phyloP scores from a whole-genome alignment of 176 grass and related monocot genomes.

The Guadua angustifolia region DNA sequence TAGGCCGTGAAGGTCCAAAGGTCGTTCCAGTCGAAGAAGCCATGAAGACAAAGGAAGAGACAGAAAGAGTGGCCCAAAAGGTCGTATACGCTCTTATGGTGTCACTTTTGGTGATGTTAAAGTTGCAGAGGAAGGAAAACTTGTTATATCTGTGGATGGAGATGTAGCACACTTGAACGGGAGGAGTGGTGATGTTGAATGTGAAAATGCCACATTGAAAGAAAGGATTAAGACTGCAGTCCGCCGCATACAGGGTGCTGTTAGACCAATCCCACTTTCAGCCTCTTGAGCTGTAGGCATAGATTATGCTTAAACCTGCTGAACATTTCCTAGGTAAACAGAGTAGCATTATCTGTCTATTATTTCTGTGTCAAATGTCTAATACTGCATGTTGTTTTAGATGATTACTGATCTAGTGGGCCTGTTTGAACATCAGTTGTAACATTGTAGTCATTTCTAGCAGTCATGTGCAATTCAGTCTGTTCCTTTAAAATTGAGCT shows the following conservation, averaged over 20 bases:
- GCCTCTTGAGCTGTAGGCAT: slow-evolving; percentile 45
- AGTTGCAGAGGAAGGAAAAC: slow-evolving; percentile 73
- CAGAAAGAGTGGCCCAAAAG: slow-evolving; percentile 69
- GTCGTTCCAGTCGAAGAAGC: slow-evolving; percentile 60
- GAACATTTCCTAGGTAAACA: neutral
- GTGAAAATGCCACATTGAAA: slow-evolving; percentile 57
- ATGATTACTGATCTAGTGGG: neutral
- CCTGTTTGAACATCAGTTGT: too few species aligned
- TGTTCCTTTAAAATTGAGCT: too few species aligned
- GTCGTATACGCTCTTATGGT: slow-evolving; percentile 75
- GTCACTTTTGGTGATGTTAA: slow-evolving; percentile 81
- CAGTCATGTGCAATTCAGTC: too few species aligned
- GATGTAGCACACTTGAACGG: slow-evolving; percentile 65
- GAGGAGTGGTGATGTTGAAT: slow-evolving; percentile 80
- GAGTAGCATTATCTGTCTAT: neutral
- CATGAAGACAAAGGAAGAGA: slow-evolving; percentile 64
- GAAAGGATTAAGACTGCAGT: slow-evolving; percentile 79
- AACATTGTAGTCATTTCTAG: too few species aligned
- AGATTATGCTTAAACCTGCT: slow-evolving; percentile 10
- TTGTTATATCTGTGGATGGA: slow-evolving; percentile 71
- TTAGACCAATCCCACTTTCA: slow-evolving; percentile 73
- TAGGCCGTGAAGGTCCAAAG: slow-evolving; percentile 77
- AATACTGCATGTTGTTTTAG: neutral
- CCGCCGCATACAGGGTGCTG: slow-evolving; percentile 66
- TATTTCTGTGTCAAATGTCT: neutral